Conservation (phyloP, 2,329 filamentous ascomycete genomes). For the Chaetomiaceae sp. region DNA sequence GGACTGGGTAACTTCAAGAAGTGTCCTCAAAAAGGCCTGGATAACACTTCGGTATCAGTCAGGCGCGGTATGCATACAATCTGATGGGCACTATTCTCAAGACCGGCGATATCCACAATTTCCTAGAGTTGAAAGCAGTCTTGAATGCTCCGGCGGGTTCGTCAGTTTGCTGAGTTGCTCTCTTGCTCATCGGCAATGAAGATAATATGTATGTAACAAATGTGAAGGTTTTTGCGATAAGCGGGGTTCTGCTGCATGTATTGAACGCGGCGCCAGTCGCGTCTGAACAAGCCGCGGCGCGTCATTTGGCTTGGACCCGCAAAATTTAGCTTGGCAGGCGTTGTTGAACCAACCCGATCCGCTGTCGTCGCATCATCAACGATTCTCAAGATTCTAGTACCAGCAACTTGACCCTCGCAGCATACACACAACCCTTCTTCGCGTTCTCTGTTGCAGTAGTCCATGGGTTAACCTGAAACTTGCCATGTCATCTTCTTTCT, state of each 20-base stretch:
- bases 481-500: slow-evolving; percentile 1
- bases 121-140: too few species aligned
- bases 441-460: background rate
- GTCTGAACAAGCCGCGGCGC: slow-evolving; percentile 3
- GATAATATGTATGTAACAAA: too few species aligned
- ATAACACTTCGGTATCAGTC: too few species aligned
- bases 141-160: too few species aligned
- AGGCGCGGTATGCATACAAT: too few species aligned
- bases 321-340: slow-evolving; percentile 4
- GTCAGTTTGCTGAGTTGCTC: too few species aligned
- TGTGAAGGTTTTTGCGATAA: background rate
- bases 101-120: too few species aligned
- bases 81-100: too few species aligned
- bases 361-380: slow-evolving; percentile 1
- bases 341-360: slow-evolving; percentile 8
- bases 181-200: too few species aligned
- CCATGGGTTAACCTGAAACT: background rate
- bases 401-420: background rate
- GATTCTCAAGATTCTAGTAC: background rate
- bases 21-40: too few species aligned
- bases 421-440: background rate
- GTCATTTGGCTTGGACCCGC: background rate
- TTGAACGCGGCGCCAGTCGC: slow-evolving; percentile 6
- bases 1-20: too few species aligned
- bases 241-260: background rate